Conservation (phyloP, 2,329 filamentous ascomycete species). For the Aureobasidium melanogenum region DNA sequence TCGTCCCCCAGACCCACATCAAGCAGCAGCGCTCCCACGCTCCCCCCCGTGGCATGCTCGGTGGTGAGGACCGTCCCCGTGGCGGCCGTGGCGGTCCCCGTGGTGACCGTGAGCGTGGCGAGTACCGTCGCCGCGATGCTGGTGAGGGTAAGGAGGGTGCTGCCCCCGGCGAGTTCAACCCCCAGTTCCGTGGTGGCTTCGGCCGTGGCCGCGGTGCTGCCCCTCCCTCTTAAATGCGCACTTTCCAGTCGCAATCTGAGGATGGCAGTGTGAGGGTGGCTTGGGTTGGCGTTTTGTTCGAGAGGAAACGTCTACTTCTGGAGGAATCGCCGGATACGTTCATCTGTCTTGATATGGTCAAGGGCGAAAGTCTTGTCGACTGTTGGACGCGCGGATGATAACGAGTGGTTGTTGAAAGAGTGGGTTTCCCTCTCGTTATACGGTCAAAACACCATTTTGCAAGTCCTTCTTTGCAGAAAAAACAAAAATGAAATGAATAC, state of each 20-base stretch:
- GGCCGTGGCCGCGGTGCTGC: constrained; percentile 79
- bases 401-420: not conserved
- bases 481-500: constrained; percentile 6
- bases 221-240: constrained; percentile 29
- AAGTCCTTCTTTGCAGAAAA: constrained; percentile 1
- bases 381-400: not conserved
- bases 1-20: constrained; percentile 99
- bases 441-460: not conserved
- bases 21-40: constrained; percentile 99
- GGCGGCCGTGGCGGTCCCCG: constrained; percentile 70
- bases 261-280: not conserved
- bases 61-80: constrained; percentile 66
- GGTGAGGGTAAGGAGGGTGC: constrained; percentile 69
- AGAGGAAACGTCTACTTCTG: not conserved
- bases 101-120: constrained; percentile 60
- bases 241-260: not conserved
- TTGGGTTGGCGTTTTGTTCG: not conserved
- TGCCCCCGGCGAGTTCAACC: constrained; percentile 85
- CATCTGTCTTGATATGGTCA: constrained; percentile 3
- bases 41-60: constrained; percentile 97
- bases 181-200: constrained; percentile 53
- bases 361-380: not conserved
- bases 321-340: not conserved
- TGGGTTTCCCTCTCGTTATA: not conserved
- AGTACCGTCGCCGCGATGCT: constrained; percentile 73